Conservation (phyloP, 257 asterid genomes). For the Jacaranda copaia region DNA sequence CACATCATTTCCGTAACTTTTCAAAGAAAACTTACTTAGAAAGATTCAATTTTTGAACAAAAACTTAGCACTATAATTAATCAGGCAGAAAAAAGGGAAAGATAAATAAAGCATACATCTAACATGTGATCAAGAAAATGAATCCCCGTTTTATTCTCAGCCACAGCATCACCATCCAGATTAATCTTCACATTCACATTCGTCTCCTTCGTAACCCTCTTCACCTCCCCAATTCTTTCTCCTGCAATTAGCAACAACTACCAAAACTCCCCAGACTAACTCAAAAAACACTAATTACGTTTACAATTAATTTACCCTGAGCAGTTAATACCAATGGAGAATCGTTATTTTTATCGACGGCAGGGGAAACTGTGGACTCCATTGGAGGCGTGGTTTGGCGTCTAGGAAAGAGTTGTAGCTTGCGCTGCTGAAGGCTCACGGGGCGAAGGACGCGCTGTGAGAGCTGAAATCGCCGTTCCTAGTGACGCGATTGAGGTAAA, state of each 20-base stretch:
- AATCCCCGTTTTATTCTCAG: constrained; percentile 67
- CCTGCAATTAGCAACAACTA: constrained; percentile 12
- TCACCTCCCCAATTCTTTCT: constrained; percentile 73
- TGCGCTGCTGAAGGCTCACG: constrained; percentile 34
- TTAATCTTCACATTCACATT: constrained; percentile 70
- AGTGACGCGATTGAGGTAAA: constrained; percentile 29
- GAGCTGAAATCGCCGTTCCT: constrained; percentile 1
- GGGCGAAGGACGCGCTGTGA: constrained; percentile 32
- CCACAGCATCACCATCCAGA: constrained; percentile 72
- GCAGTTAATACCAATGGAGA: constrained; percentile 42
- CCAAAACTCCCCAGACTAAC: background rate
- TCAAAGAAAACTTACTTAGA: background rate
- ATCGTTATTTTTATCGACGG: constrained; percentile 47
- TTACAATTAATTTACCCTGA: constrained; percentile 42
- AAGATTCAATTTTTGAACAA: constrained; percentile 9
- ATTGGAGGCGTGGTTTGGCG: constrained; percentile 30
- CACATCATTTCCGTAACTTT: constrained; percentile 1
- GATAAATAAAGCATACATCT: constrained; percentile 56
- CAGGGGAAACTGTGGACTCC: constrained; percentile 39
- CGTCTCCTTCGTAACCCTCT: constrained; percentile 75
- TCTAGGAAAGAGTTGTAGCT: constrained; percentile 28
- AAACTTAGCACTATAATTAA: background rate
- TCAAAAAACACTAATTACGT: background rate
- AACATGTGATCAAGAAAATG: constrained; percentile 90
- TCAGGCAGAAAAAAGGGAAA: background rate